Conservation (phyloP, 768 basidiomycete genomes). For the Pisolithus sp. region DNA sequence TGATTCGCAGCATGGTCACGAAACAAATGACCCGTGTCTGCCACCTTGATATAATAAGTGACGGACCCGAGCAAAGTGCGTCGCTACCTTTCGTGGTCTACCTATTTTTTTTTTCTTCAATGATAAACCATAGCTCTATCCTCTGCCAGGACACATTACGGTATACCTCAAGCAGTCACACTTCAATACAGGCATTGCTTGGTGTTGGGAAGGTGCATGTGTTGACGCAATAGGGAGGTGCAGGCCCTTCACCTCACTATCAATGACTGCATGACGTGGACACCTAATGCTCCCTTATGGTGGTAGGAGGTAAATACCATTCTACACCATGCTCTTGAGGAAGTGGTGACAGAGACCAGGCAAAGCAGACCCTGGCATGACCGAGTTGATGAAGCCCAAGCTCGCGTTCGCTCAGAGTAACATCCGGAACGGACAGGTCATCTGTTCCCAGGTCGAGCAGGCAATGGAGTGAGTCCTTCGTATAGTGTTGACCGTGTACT, state of each 20-base stretch:
- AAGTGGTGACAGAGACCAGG: slow-evolving; percentile 29
- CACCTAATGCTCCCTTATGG: slow-evolving; percentile 85
- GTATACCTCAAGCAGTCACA: slow-evolving; percentile 98
- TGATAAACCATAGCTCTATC: slow-evolving; percentile 48
- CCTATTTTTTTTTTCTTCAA: slow-evolving; percentile 3
- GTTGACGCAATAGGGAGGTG: slow-evolving; percentile 77
- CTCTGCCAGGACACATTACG: slow-evolving; percentile 84
- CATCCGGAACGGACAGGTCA: no score
- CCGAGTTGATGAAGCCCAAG: no score
- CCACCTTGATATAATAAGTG: slow-evolving; percentile 92
- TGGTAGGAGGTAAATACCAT: slow-evolving; percentile 70
- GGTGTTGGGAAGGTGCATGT: slow-evolving; percentile 91
- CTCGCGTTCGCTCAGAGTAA: slow-evolving; percentile 96
- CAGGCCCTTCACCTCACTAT: slow-evolving; percentile 78
- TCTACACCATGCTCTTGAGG: background rate
- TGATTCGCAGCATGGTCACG: slow-evolving; percentile 96
- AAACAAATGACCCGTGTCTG: slow-evolving; percentile 89
- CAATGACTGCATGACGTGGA: slow-evolving; percentile 95
- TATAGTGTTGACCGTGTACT: background rate
- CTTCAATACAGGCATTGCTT: slow-evolving; percentile 77
- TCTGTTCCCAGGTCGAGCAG: slow-evolving; percentile 88
- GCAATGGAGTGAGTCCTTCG: slow-evolving; percentile 70
- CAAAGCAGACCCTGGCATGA: slow-evolving; percentile 99
- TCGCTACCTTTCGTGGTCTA: background rate
- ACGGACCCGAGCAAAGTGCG: slow-evolving; percentile 69